phyloP scores from a whole-genome alignment of 805 yeast genomes.

The Lipomyces kockii region DNA sequence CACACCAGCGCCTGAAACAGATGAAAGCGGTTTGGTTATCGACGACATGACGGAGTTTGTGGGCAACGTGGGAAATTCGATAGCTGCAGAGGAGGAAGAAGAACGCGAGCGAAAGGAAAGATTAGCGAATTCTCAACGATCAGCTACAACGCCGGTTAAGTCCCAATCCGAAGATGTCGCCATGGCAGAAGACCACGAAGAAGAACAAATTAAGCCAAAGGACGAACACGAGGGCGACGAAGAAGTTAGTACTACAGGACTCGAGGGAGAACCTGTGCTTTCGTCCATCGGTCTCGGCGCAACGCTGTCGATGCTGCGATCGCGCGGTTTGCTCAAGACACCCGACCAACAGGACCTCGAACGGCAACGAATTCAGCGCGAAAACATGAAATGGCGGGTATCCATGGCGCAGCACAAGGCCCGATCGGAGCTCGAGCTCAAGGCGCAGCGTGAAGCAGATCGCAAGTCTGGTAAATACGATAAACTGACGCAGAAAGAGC shows the following conservation, averaged over 20 bases:
- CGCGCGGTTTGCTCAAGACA: slow-evolving; percentile 41
- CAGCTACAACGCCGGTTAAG: not conserved
- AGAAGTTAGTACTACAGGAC: slow-evolving; percentile 24
- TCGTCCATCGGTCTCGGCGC: slow-evolving; percentile 47
- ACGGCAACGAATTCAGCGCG: slow-evolving; percentile 34
- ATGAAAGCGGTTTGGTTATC: slow-evolving; percentile 44
- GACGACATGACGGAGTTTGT: slow-evolving; percentile 52
- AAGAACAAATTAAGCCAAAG: not conserved
- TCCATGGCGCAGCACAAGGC: slow-evolving; percentile 38
- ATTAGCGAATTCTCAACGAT: slow-evolving; percentile 9
- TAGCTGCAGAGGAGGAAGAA: slow-evolving; percentile 23
- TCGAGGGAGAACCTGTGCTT: slow-evolving; percentile 36
- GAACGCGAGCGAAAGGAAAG: slow-evolving; percentile 13
- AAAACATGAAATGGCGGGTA: slow-evolving; percentile 37
- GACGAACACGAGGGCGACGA: slow-evolving; percentile 24
- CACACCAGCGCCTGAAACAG: slow-evolving; percentile 29
- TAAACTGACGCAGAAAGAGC: slow-evolving; percentile 43
- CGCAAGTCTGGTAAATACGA: slow-evolving; percentile 39
- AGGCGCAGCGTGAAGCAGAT: slow-evolving; percentile 37
- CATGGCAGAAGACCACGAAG: slow-evolving; percentile 9
- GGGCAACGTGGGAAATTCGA: slow-evolving; percentile 31
- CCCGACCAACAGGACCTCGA: slow-evolving; percentile 38
- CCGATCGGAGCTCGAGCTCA: slow-evolving; percentile 33
- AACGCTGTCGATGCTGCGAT: slow-evolving; percentile 46
- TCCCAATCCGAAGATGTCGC: not conserved